Evolutionary conservation across 768 basidiomycete species (phyloP), one percentile per base, ranked within the genome.

Genomic region (Trametes maxima): DNA sequence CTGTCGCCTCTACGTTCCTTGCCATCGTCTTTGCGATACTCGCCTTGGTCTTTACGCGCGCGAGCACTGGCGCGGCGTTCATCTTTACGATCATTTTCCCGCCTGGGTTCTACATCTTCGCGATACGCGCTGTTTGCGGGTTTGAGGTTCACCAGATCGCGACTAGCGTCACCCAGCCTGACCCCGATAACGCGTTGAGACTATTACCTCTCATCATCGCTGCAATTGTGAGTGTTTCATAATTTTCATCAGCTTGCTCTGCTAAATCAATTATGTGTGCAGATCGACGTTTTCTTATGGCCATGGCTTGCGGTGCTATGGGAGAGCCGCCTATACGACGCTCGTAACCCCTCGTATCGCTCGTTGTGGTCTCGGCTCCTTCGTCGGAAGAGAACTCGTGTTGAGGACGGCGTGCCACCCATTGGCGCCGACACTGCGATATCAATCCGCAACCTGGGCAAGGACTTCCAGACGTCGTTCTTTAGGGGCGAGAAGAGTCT

Each of bases 221-320:
- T 19, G 87, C 84, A 2, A 73, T 89, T 22, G 90, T 90, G 71
- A 69, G 84, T 71, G 3, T 17, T 39, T 36, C 21, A 43, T 46
- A 37, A 62, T 50, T 17, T 33, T n/a, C n/a, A 13, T 36, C 25
- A 3, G 13, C 47, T 28, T 46, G 1, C 44, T 14, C 19, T 4
- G 6, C 10, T 19, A 1, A 2, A 25, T 35, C 35, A 39, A 45
- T 35, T 52, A 14, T 4, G 28, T 33, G 21, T 19, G 4, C 45
- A 91, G 90, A 80, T 92, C 59, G 78, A 86, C 67, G 75, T 90
- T 25, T 86, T 92, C 73, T 71, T 93, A 5, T 92, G 88, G 85
- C 91, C 91, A 0, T 85, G 77, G 54, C 67, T 92, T 5, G 88
- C 86, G 1, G 73, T 82, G 6, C 70, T 85, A 10, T 73, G 85